Base-by-base conservation (phyloP, 2,329 filamentous ascomycete genomes). In the Arthrocladium fulminans region DNA sequence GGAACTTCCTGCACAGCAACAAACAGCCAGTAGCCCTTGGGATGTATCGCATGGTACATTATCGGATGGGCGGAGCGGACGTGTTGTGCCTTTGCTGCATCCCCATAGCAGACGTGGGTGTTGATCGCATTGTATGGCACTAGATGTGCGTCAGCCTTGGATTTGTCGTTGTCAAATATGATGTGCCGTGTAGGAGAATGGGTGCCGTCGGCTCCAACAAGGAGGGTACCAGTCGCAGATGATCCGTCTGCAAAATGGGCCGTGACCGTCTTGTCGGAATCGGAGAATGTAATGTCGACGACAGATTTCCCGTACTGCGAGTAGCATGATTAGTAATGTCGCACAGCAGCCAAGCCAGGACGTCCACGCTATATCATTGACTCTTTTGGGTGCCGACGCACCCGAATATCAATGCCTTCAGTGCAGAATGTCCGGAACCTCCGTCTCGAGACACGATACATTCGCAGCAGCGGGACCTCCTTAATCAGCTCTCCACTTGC, bases 161-260 rank as follows among this genome's bases (percentile, higher is more conserved):
- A 56, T 20, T 57, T 50, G 20, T 59, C 54, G 17, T 37, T 47
- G 24, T 48, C 51, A 17, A 51, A 47, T n/a, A 51, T 42, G 24
- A 34, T 24, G 5, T 52, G 42, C 22, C 60, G 54, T 13, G 52
- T 51, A 6, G 48, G 56, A 12, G 60, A 62, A 10, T 55, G 54
- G 8, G 58, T 53, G 19, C 61, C 60, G 30, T 63, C 61, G 1
- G 58, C 53, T 25, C 59, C 61, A 12, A 63, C 51, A 3, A 63
- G 37, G 3, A 60, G 13, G 4, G 41, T 51, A 9, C 58, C 57
- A 1, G 49, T 54, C 9, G 57, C 54, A 2, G 37, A 34, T 3
- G 51, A 30, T 1, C 55, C 57, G 35, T 61, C 55, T 29, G 42
- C 47, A 22, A 54, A 54, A 10, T 51, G 25, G 7, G 52, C 53